These are phyloP conservation scores for Penicillium verhagenii DNA, from an alignment of 495 filamentous ascomycete species.

Conservation along the genomic window DNA sequence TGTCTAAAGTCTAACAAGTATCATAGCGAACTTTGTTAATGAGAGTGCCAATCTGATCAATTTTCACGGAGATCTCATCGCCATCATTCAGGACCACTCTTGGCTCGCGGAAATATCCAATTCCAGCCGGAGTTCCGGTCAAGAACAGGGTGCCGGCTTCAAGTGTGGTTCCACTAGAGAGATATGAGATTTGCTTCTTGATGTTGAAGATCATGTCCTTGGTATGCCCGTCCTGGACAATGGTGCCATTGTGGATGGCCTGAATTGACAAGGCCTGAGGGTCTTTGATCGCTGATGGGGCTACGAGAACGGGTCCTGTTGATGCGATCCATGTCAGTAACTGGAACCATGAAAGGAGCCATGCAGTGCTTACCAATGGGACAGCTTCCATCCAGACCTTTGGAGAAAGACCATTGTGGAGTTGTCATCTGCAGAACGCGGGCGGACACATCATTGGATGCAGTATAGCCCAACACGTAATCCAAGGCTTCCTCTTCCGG, in stretches of 20 bases:
- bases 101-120: constrained; percentile 42
- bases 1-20: not conserved
- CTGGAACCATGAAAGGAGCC: not conserved
- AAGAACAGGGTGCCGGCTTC: constrained; percentile 37
- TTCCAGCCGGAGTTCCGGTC: constrained; percentile 43
- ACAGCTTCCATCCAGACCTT: constrained; percentile 40
- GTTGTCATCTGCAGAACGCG: constrained; percentile 33
- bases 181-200: constrained; percentile 29
- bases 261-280: constrained; percentile 10
- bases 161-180: constrained; percentile 44
- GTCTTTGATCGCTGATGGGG: constrained; percentile 32
- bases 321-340: not conserved
- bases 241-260: constrained; percentile 10
- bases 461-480: constrained; percentile 44
- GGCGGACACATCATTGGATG: constrained; percentile 42
- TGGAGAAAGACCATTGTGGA: constrained; percentile 44
- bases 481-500: constrained; percentile 38
- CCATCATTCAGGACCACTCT: constrained; percentile 49
- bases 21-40: constrained; percentile 31
- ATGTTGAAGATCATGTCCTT: constrained; percentile 38
- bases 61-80: constrained; percentile 52
- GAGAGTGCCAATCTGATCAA: constrained; percentile 36
- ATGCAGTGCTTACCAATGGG: constrained; percentile 24
- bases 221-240: constrained; percentile 14
- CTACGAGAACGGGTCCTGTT: constrained; percentile 38